Base-by-base conservation (phyloP, 148 eudicot genomes). In the Pharnaceum exiguum region DNA sequence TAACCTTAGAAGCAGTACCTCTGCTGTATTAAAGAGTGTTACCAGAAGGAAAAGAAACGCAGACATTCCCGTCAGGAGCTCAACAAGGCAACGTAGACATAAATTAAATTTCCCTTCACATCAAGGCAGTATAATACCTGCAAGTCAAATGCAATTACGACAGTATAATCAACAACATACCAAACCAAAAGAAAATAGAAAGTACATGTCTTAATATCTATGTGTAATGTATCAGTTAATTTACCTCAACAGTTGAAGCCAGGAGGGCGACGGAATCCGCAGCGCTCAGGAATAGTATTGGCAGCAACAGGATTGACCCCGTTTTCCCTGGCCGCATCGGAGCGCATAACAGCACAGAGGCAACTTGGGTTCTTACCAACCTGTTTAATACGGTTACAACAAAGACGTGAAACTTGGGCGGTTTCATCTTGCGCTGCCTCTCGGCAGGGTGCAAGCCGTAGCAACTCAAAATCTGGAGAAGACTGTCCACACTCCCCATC, bases 221-320 rank as follows among this genome's bases (percentile, higher is more conserved):
- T n/a, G n/a, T n/a, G n/a, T n/a, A n/a, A n/a, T n/a, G n/a, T n/a
- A n/a, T n/a, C n/a, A n/a, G n/a, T n/a, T n/a, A 29, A 58, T 71
- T 67, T 71, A 81, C 86, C 68, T 25, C 94, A 83, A 47, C 83
- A 79, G 68, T 80, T 68, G 75, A 77, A 85, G 5, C 85, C 87
- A n/a, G 75, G 71, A 31, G 79, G 81, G 57, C 82, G 82, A 45
- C 79, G 36, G 15, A 79, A 31, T 59, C 73, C 65, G 62, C 87
- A 82, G 18, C 83, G 74, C 28, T 79, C 77, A 42, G 85, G 77
- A 39, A 85, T 80, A 54, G 82, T 71, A 3, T 75, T 35, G 47
- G 88, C 82, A 37, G 79, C 33, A 5, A 70, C 79, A 0, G 83
- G 83, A 60, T 82, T 73, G 10, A 69, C 79, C 0, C 83, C 83